Evolutionary conservation across 2,329 filamentous ascomycete genomes (phyloP).

Genomic region (Anthostomella pinea): DNA sequence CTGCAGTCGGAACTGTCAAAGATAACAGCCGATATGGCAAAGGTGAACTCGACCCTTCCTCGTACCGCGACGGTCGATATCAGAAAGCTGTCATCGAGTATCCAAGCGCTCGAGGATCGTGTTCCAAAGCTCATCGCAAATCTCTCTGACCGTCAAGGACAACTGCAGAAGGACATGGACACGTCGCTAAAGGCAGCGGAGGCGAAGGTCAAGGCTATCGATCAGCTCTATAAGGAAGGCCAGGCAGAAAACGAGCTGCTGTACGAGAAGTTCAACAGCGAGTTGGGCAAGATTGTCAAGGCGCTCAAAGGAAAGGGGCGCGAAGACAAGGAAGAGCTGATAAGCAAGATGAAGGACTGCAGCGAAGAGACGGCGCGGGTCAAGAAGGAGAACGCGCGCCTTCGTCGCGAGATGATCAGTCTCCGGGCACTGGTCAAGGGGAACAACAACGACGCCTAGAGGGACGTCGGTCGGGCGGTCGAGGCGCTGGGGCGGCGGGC

Average conservation of each 20-base stretch:
- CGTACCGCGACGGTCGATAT: constrained; percentile 41
- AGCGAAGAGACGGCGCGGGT: constrained; percentile 74
- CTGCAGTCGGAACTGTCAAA: constrained; percentile 74
- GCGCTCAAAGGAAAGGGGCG: constrained; percentile 70
- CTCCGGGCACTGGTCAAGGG: constrained; percentile 55
- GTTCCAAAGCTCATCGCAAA: constrained; percentile 60
- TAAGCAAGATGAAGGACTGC: constrained; percentile 66
- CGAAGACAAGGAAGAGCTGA: constrained; percentile 76
- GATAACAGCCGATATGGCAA: constrained; percentile 77
- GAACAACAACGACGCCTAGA: constrained; percentile 27
- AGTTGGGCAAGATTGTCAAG: constrained; percentile 78
- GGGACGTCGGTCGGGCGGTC: constrained; percentile 17
- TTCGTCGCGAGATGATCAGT: constrained; percentile 80
- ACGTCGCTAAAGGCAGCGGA: constrained; percentile 71
- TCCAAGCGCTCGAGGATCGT: constrained; percentile 65
- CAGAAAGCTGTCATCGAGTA: constrained; percentile 51
- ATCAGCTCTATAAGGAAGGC: constrained; percentile 84
- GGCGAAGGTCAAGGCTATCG: constrained; percentile 74
- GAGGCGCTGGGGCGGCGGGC: constrained; percentile 14
- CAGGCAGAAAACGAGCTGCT: constrained; percentile 90
- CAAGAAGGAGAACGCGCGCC: constrained; percentile 80
- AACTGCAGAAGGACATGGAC: constrained; percentile 69
- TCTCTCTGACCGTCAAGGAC: constrained; percentile 57
- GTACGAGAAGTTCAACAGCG: constrained; percentile 90
- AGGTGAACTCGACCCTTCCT: constrained; percentile 43